Conservation (phyloP, 345 rosid genomes). For the Camelina hispida region DNA sequence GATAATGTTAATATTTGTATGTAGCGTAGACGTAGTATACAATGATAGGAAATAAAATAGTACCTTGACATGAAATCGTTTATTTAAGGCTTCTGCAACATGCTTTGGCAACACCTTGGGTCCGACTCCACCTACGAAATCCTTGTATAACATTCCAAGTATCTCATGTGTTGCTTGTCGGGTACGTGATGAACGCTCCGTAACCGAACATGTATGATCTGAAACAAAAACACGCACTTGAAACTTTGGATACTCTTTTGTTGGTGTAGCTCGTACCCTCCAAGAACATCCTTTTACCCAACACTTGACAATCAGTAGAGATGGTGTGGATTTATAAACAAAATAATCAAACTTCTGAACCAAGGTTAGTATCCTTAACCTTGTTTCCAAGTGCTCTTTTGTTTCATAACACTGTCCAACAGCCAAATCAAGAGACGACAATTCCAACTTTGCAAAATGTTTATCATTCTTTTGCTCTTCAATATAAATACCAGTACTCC, state of each 20-base stretch:
- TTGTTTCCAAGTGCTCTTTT: background rate
- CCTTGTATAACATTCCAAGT: background rate
- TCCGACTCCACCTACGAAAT: background rate
- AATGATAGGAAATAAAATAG: too few relatives aligned
- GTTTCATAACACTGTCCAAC: background rate
- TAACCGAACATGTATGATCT: conserved; percentile 1
- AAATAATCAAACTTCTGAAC: background rate
- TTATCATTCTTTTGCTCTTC: background rate
- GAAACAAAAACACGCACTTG: background rate
- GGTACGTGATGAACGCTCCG: background rate
- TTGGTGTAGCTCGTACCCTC: background rate
- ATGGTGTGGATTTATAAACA: background rate
- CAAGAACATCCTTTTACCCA: background rate
- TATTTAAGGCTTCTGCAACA: background rate
- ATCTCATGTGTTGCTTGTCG: background rate
- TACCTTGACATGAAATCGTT: background rate
- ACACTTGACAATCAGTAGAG: background rate
- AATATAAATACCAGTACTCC: background rate
- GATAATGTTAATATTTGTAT: too few relatives aligned
- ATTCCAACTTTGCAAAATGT: background rate
- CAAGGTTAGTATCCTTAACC: background rate
- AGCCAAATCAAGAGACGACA: background rate
- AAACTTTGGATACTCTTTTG: background rate
- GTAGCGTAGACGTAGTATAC: too few relatives aligned
- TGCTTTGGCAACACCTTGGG: background rate